These are phyloP conservation scores for Boletus rex-veris DNA, from an alignment of 768 basidiomycete genomes.

Conservation along the genomic window DNA sequence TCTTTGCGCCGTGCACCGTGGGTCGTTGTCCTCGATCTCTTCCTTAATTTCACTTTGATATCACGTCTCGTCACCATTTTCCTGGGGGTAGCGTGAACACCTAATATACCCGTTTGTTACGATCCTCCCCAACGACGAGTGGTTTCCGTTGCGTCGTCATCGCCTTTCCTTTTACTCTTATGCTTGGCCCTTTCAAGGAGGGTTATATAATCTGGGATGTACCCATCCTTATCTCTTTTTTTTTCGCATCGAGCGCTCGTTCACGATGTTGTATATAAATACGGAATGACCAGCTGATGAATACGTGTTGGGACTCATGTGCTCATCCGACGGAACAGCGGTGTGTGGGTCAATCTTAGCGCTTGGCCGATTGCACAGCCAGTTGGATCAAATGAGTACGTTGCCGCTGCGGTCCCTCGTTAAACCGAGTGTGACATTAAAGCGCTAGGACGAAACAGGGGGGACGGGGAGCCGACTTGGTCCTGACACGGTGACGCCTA, in stretches of 20 bases:
- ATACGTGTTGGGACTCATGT: neutral
- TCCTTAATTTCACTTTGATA: neutral
- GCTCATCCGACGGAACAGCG: neutral
- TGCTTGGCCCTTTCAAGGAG: neutral
- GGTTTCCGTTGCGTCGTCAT: slow-evolving; percentile 1
- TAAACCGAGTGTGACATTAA: too few relatives aligned
- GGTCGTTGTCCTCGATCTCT: slow-evolving; percentile 9
- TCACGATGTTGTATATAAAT: slow-evolving; percentile 14
- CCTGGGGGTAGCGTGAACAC: slow-evolving; percentile 19
- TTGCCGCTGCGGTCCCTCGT: too few relatives aligned
- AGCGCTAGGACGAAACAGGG: too few relatives aligned
- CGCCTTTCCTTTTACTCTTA: neutral
- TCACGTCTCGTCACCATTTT: neutral
- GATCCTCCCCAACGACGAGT: slow-evolving; percentile 18
- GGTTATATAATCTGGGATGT: slow-evolving; percentile 2
- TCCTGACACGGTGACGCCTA: too few relatives aligned
- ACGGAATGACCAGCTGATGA: slow-evolving; percentile 12
- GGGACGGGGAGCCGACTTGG: too few relatives aligned
- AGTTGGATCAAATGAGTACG: neutral
- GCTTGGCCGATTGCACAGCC: neutral
- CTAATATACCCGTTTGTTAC: slow-evolving; percentile 27
- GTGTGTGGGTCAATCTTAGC: neutral
- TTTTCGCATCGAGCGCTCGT: slow-evolving; percentile 2
- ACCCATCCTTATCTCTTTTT: neutral
- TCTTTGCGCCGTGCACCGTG: neutral